These are phyloP conservation scores for Suillus plorans DNA, from an alignment of 768 basidiomycete species.

Conservation along the genomic window DNA sequence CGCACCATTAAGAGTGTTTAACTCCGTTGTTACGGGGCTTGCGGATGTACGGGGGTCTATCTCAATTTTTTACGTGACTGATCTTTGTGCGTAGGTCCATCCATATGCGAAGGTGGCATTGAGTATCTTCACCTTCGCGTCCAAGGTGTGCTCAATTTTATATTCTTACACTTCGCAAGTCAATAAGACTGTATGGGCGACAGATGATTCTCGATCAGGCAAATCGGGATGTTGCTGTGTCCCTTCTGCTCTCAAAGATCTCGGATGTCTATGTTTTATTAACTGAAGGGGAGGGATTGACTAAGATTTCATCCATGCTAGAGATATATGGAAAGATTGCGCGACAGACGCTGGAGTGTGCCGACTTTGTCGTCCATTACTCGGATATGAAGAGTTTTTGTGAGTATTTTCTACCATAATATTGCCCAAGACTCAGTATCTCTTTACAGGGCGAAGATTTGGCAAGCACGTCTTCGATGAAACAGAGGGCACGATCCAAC, in stretches of 20 bases:
- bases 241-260: slow-evolving; percentile 5
- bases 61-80: background rate
- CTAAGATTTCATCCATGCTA: background rate
- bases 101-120: background rate
- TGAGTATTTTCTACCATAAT: background rate
- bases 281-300: background rate
- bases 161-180: too few species aligned
- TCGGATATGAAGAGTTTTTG: too few species aligned
- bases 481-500: background rate
- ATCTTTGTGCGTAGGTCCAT: background rate
- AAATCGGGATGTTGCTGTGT: background rate
- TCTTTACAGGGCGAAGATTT: background rate
- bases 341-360: too few species aligned
- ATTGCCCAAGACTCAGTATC: background rate
- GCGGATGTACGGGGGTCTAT: background rate
- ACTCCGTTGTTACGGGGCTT: background rate
- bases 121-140: background rate
- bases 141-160: background rate
- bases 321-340: too few species aligned
- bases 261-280: background rate
- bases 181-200: too few species aligned
- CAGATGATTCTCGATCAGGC: slow-evolving; percentile 7
- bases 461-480: background rate
- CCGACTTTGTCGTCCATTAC: too few species aligned
- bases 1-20: background rate